Evolutionary conservation across 148 eudicot genomes (phyloP).

Genomic region (Rhododendron simsii): DNA sequence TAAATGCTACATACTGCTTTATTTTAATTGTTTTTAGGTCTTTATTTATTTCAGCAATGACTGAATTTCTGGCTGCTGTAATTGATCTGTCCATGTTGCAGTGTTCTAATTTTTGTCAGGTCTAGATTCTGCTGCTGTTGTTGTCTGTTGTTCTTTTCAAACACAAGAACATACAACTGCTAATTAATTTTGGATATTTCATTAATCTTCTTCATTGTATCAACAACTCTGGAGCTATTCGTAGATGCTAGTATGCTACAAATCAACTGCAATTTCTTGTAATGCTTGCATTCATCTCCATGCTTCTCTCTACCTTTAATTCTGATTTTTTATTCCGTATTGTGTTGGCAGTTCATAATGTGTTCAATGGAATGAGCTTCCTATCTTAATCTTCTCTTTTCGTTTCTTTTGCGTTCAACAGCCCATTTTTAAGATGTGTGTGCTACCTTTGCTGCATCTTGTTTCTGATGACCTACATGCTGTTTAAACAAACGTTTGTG

Average conservation of each 20-base stretch:
- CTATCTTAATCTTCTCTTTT: not conserved
- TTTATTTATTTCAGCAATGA: not conserved
- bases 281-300: not conserved
- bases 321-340: not conserved
- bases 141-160: not conserved
- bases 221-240: not conserved
- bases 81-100: not conserved
- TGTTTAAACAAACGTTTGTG: not conserved
- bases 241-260: not conserved
- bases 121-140: not conserved
- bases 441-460: not conserved
- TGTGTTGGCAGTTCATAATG: not conserved
- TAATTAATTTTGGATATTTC: not conserved
- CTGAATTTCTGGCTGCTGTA: not conserved
- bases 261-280: not conserved
- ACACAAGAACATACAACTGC: not conserved
- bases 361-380: not conserved
- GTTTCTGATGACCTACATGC: not conserved
- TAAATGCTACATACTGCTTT: not conserved
- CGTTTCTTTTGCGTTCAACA: not conserved
- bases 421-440: not conserved
- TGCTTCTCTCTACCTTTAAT: not conserved
- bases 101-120: not conserved
- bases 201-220: not conserved
- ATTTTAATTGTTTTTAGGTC: not conserved